Percentiles rank a stretch among this genome's conserved stretches.
Evolutionary conservation across 345 rosid species (phyloP).

Genomic region (Boechera retrofracta): DNA sequence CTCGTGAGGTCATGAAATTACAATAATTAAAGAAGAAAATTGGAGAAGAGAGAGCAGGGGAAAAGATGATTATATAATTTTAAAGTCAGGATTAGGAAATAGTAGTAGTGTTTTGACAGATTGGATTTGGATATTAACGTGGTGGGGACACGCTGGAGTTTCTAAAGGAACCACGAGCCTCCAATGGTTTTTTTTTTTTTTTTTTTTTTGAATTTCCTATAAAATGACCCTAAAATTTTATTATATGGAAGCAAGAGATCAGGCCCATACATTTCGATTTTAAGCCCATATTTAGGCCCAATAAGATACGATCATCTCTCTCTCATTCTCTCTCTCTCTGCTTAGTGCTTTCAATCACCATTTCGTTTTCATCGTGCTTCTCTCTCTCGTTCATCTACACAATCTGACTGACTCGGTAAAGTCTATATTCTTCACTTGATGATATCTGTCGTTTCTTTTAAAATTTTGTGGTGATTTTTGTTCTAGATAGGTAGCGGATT

Average conservation of each 20-base stretch:
- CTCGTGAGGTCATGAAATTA: constrained; percentile 37
- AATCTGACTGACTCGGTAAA: not conserved
- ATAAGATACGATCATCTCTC: not conserved
- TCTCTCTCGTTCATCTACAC: constrained; percentile 26
- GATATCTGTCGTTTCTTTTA: too few relatives aligned
- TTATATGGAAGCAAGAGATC: not conserved
- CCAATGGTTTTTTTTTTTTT: not conserved
- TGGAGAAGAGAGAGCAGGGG: not conserved
- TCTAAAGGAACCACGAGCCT: not conserved
- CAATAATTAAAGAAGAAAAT: constrained; percentile 31
- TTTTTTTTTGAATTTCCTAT: not conserved
- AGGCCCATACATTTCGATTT: not conserved
- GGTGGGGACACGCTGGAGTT: constrained; percentile 25
- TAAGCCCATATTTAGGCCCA: constrained; percentile 16
- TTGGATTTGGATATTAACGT: constrained; percentile 36
- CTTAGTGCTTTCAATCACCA: not conserved
- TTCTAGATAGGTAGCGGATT: not conserved
- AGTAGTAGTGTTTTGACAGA: constrained; percentile 15
- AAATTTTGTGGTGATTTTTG: not conserved
- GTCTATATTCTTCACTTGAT: too few relatives aligned
- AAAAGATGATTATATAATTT: constrained; percentile 5
- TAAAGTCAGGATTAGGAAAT: too few relatives aligned
- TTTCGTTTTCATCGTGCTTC: constrained; percentile 21
- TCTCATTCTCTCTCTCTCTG: too few relatives aligned
- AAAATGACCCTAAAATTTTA: too few relatives aligned